Conservation (phyloP, 1,284 basidiomycete species). For the Bondarzewia mesenterica region DNA sequence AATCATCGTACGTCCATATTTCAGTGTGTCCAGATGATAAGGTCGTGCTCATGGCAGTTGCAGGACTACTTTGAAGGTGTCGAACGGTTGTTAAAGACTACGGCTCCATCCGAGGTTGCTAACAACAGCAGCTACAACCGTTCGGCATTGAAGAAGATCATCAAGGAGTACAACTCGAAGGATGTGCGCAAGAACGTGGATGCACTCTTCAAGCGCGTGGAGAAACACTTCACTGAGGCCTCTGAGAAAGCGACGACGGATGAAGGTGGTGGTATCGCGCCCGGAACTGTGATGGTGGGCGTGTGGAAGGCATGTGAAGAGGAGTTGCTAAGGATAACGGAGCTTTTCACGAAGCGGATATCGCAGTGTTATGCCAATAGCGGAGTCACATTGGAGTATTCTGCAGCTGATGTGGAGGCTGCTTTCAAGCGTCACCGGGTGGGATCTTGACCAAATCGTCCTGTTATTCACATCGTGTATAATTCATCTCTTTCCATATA, state of each 20-base stretch:
- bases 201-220: conserved; percentile 82
- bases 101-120: conserved; percentile 73
- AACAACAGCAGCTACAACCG: conserved; percentile 75
- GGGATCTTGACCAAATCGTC: conserved; percentile 24
- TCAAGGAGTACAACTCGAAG: conserved; percentile 83
- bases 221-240: conserved; percentile 89
- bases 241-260: conserved; percentile 59
- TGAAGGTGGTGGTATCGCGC: conserved; percentile 45
- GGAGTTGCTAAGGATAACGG: conserved; percentile 68
- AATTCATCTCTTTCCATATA: not conserved
- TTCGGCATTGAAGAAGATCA: conserved; percentile 72
- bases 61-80: conserved; percentile 95
- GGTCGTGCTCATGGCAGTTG: not conserved
- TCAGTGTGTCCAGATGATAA: too few relatives aligned
- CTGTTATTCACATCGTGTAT: not conserved
- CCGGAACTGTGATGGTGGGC: conserved; percentile 66
- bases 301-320: conserved; percentile 89
- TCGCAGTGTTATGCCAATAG: conserved; percentile 70
- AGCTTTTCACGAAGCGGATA: conserved; percentile 61
- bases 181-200: conserved; percentile 87
- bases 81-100: conserved; percentile 78
- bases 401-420: conserved; percentile 64
- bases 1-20: conserved; percentile 61
- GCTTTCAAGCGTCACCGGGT: conserved; percentile 66
- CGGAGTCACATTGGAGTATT: conserved; percentile 69